Evolutionary conservation across 2,329 filamentous ascomycete genomes (phyloP).

Genomic region (Zasmidium angulare): DNA sequence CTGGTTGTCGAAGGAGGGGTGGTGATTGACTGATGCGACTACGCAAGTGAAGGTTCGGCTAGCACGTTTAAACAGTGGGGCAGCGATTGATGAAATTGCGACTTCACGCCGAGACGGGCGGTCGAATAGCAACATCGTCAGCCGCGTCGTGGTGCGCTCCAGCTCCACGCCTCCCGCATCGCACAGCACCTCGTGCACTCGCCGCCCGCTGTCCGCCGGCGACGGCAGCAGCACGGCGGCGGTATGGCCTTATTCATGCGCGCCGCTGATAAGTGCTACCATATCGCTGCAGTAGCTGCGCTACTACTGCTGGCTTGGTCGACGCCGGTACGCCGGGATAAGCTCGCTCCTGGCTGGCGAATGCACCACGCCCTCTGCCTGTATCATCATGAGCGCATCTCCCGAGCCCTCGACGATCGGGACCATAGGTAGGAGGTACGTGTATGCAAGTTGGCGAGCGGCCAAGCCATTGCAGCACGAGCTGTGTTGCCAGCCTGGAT

Average conservation of each 20-base stretch:
- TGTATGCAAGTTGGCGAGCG: slow-evolving; percentile 3
- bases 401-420: slow-evolving; percentile 6
- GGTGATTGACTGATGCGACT: no score
- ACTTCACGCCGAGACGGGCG: not conserved
- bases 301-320: not conserved
- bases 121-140: not conserved
- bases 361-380: not conserved
- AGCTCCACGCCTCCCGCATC: no score
- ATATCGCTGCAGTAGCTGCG: not conserved
- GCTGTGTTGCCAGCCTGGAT: not conserved
- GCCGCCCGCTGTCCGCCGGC: not conserved
- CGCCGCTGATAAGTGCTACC: not conserved
- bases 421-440: no score
- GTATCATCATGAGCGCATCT: slow-evolving; percentile 3
- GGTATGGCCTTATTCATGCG: not conserved
- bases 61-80: no score
- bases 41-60: no score
- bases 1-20: no score
- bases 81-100: no score
- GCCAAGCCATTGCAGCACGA: slow-evolving; percentile 4
- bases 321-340: slow-evolving; percentile 2
- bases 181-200: not conserved
- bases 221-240: not conserved
- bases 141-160: not conserved
- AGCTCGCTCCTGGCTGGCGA: not conserved